Conservation (phyloP, 768 basidiomycete species). For the Multifurca ochricompacta region DNA sequence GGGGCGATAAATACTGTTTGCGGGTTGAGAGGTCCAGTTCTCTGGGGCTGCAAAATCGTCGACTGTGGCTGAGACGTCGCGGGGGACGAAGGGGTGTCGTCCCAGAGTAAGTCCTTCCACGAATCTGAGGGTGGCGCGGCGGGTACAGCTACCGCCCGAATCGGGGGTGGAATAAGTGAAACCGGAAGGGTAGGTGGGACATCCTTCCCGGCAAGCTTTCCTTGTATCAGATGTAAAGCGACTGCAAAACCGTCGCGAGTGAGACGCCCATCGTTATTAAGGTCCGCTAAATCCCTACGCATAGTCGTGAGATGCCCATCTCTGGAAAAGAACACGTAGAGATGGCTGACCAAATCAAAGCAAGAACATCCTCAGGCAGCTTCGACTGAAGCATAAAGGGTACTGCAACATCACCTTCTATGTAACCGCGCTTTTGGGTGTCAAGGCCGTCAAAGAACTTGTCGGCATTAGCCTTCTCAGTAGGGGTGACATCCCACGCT, state of each 20-base stretch:
- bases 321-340: not conserved
- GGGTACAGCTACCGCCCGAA: conserved; percentile 42
- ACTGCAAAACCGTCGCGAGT: conserved; percentile 92
- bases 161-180: conserved; percentile 74
- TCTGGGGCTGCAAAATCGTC: conserved; percentile 23
- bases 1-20: conserved; percentile 1
- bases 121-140: conserved; percentile 32
- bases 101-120: conserved; percentile 42
- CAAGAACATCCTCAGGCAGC: conserved; percentile 74
- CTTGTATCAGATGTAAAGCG: conserved; percentile 89
- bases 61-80: conserved; percentile 33
- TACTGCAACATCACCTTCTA: conserved; percentile 91
- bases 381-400: conserved; percentile 93
- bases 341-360: conserved; percentile 74
- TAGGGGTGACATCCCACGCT: conserved; percentile 79
- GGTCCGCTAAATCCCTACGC: conserved; percentile 85
- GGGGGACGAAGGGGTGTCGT: conserved; percentile 30
- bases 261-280: conserved; percentile 79
- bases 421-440: conserved; percentile 59
- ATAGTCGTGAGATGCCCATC: not conserved
- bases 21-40: conserved; percentile 1
- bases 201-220: conserved; percentile 71
- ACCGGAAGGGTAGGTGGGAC: conserved; percentile 64
- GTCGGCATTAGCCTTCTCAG: conserved; percentile 75
- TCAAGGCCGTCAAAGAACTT: conserved; percentile 80